Conservation (phyloP, 1,284 basidiomycete genomes). For the Leccinum subfulvum region DNA sequence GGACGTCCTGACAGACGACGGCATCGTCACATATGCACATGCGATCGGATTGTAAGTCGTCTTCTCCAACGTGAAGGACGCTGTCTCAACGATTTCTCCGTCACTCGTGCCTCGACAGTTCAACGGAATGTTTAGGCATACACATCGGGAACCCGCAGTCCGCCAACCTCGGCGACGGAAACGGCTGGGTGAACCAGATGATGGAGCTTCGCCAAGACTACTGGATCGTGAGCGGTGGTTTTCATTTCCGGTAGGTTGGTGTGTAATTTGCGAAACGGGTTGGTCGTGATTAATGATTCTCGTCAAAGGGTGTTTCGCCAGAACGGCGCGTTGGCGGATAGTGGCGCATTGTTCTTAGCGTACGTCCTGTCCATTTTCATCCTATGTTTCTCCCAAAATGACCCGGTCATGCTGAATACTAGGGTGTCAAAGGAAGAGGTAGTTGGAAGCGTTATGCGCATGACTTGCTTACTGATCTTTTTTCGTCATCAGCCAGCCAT, state of each 20-base stretch:
- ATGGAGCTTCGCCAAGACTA: conserved; percentile 61
- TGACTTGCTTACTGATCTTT: neutral
- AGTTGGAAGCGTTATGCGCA: neutral
- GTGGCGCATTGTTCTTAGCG: conserved; percentile 65
- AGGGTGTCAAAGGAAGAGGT: conserved; percentile 68
- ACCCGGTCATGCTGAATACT: neutral
- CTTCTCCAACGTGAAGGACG: neutral
- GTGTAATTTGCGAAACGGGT: neutral
- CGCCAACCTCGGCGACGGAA: conserved; percentile 63
- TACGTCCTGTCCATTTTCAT: conserved; percentile 33
- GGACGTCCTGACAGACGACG: conserved; percentile 52
- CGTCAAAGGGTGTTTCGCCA: conserved; percentile 51
- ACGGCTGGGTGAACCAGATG: conserved; percentile 47
- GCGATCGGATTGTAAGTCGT: conserved; percentile 55
- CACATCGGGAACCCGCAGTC: conserved; percentile 57
- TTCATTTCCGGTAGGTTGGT: conserved; percentile 54
- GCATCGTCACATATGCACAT: conserved; percentile 55
- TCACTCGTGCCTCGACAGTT: conserved; percentile 38
- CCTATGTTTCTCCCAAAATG: neutral
- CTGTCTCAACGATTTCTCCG: neutral
- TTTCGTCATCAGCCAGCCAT: conserved; percentile 31
- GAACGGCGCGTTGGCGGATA: conserved; percentile 54
- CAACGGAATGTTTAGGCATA: conserved; percentile 60
- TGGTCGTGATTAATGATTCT: neutral
- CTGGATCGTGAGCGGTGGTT: conserved; percentile 52